A percentile compares a stretch with the other conserved stretches of the same genome.
Evolutionary conservation across 164 flowering plant genomes (phyloP).

Genomic region (Umbilicus rupestris): DNA sequence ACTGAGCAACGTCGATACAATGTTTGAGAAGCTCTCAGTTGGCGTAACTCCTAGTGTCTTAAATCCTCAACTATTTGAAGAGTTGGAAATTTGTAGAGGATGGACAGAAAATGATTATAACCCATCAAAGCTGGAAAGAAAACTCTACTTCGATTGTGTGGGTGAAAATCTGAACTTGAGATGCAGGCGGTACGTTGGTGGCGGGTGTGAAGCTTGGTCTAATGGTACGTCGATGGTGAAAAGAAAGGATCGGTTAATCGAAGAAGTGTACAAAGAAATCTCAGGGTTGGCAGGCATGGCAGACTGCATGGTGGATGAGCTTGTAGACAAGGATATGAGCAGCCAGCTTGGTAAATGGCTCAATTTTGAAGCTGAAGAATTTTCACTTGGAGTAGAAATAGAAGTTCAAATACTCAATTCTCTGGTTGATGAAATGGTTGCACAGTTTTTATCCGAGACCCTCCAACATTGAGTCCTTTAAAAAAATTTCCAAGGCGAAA

Average conservation of each 20-base stretch:
- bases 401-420: constrained; percentile 42
- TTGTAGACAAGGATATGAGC: constrained; percentile 91
- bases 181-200: constrained; percentile 36
- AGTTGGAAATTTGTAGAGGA: constrained; percentile 40
- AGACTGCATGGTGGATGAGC: constrained; percentile 78
- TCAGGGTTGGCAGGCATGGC: constrained; percentile 52
- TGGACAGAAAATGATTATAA: constrained; percentile 14
- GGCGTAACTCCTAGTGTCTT: constrained; percentile 44
- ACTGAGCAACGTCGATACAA: constrained; percentile 35
- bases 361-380: constrained; percentile 55
- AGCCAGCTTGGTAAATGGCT: constrained; percentile 59
- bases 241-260: constrained; percentile 51
- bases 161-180: constrained; percentile 60
- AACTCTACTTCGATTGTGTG: constrained; percentile 59
- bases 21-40: constrained; percentile 46
- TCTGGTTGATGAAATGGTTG: constrained; percentile 64
- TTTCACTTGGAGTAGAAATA: constrained; percentile 45
- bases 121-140: constrained; percentile 27
- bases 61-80: constrained; percentile 52
- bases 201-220: constrained; percentile 49
- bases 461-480: constrained; percentile 13
- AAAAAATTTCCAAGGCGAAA: no score
- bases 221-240: constrained; percentile 44
- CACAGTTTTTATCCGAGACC: constrained; percentile 38
- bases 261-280: constrained; percentile 67